Evolutionary conservation across 192 early-diverging fungal species (phyloP), one percentile per base, ranked within the genome.

Genomic region (Paraglomus brasilianum): DNA sequence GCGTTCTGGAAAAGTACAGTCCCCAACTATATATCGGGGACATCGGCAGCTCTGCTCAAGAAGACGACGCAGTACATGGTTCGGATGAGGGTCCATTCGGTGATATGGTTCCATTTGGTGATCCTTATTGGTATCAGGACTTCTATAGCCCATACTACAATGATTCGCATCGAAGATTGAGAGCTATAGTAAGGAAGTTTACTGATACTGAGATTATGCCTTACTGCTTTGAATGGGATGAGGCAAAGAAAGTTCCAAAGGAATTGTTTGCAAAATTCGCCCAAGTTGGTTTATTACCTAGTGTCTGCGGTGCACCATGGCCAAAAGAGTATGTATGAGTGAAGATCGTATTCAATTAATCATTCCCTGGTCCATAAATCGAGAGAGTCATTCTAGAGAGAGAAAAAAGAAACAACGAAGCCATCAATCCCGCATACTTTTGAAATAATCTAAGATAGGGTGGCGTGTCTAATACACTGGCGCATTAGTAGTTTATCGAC

Each of bases 171-270:
- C 77, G 88, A 30, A 67, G 81, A 13, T 15, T 91, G 11, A 82
- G 91, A 40, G 78, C 80, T 40, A 76, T 62, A 46, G 75, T 92
- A 22, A 83, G 92, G 59, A 63, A 72, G 21, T 94, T 91, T 80
- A 90, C 91, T n/a, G 91, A 92, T 46, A 86, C 81, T 44, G 90
- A 94, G 51, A 81, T 93, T 44, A 91, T 87, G 78, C 88, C 90
- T 13, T 86, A 80, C 72, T 80, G 82, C 66, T 85, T 82, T 75
- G 91, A 91, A 74, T 92, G 88, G 92, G 92, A 94, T 72, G 92
- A 92, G 76, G 85, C 85, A 43, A 94, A 92, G 73, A 69, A 85
- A 48, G 82, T 93, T 21, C 92, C 92, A 11, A 86, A 82, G 44
- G 77, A 78, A 39, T 48, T 94, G 22, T 94, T 89, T 74, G 78